A percentile compares a stretch with the other conserved stretches of the same genome.
These are phyloP conservation scores for Eucalyptus curtisii DNA, from an alignment of 345 rosid species.

Conservation along the genomic window DNA sequence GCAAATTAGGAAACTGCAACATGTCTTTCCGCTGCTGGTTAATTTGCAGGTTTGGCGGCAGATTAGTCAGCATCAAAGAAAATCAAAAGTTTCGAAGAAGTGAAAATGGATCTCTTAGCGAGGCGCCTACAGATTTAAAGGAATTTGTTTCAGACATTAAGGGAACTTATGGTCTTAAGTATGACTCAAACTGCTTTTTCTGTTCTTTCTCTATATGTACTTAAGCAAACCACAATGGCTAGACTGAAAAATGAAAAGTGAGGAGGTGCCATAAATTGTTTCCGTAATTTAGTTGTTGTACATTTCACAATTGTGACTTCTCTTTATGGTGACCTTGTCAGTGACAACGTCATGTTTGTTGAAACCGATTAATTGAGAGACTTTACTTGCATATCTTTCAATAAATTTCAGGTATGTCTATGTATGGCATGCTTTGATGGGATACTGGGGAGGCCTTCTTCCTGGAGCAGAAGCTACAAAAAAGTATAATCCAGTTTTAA, in stretches of 20 bases:
- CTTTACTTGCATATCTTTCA: not conserved
- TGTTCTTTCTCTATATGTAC: not conserved
- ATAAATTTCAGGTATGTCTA: conserved; percentile 30
- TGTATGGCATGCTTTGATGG: conserved; percentile 47
- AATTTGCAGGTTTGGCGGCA: conserved; percentile 41
- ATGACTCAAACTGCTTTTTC: not conserved
- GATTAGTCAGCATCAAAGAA: conserved; percentile 37
- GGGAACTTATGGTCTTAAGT: conserved; percentile 32
- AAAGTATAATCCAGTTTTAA: conserved; percentile 24
- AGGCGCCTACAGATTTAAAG: conserved; percentile 19
- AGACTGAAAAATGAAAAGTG: not conserved
- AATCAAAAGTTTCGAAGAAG: conserved; percentile 25
- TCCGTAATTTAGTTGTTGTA: not conserved
- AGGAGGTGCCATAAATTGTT: not conserved
- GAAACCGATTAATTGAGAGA: not conserved
- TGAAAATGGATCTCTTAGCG: conserved; percentile 5
- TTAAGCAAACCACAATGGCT: not conserved
- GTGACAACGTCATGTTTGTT: not conserved
- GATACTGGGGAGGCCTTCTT: conserved; percentile 59
- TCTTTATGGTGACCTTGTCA: not conserved
- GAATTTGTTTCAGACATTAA: conserved; percentile 37
- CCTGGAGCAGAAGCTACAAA: conserved; percentile 21
- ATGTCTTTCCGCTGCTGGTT: not conserved
- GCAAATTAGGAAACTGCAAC: not conserved
- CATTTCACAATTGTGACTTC: not conserved